These are phyloP conservation scores for Phytophthora tentaculata DNA, from an alignment of 352 stramenopile genomes.

Conservation along the genomic window DNA sequence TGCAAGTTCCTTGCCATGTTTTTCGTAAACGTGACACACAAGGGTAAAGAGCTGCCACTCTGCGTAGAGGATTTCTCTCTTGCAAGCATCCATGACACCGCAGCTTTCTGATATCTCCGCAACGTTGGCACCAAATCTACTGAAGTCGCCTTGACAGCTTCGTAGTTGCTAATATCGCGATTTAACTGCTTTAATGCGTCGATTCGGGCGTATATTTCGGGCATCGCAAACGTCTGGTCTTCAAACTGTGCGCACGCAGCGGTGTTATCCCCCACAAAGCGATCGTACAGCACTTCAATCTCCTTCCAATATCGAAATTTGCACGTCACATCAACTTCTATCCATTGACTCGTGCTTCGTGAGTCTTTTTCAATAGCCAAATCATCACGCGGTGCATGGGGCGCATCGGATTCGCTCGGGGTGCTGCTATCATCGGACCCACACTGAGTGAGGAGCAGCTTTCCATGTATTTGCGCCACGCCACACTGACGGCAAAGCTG, in stretches of 20 bases:
- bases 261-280: slow-evolving; percentile 30
- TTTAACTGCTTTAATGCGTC: slow-evolving; percentile 43
- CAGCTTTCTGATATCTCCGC: slow-evolving; percentile 97
- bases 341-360: slow-evolving; percentile 3
- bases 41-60: background rate
- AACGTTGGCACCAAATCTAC: slow-evolving; percentile 81
- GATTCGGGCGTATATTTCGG: slow-evolving; percentile 69
- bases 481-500: slow-evolving; percentile 40
- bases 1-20: background rate
- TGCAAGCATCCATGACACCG: slow-evolving; percentile 93
- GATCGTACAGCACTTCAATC: slow-evolving; percentile 53
- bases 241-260: slow-evolving; percentile 14
- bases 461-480: slow-evolving; percentile 43
- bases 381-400: slow-evolving; percentile 62
- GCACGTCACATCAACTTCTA: slow-evolving; percentile 28
- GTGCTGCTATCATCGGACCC: slow-evolving; percentile 12
- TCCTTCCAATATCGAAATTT: slow-evolving; percentile 59
- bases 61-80: slow-evolving; percentile 82
- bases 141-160: slow-evolving; percentile 9
- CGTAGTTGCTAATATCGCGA: slow-evolving; percentile 24
- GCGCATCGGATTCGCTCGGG: slow-evolving; percentile 11
- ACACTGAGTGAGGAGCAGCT: slow-evolving; percentile 9
- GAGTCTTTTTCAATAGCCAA: slow-evolving; percentile 51
- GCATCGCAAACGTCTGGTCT: slow-evolving; percentile 44
- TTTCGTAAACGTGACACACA: slow-evolving; percentile 29